Conservation (phyloP, 495 filamentous ascomycete species). For the Hypomontagnella submonticulosa region DNA sequence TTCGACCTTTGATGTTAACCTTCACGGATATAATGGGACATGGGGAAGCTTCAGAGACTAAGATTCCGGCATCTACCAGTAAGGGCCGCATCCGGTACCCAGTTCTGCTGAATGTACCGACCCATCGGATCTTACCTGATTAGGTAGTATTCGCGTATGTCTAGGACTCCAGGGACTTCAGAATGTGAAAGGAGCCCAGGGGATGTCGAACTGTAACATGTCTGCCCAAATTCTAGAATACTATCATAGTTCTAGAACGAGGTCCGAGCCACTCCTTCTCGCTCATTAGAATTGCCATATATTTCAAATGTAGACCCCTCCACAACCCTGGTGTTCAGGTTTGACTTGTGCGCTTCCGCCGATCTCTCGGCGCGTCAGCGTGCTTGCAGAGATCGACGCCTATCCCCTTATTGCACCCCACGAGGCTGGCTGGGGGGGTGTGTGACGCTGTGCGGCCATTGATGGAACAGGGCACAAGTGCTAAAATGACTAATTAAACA, state of each 20-base stretch:
- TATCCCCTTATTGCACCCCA: constrained; percentile 19
- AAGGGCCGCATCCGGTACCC: no score
- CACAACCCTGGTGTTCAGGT: background rate
- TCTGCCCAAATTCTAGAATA: no score
- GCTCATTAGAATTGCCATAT: no score
- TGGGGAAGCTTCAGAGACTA: no score
- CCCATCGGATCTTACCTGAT: no score
- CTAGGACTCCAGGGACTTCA: no score
- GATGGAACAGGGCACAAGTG: background rate
- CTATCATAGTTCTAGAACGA: constrained; percentile 1
- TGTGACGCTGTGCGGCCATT: background rate
- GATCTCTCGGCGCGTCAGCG: constrained; percentile 31
- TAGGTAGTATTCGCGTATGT: no score
- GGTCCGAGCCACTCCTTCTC: background rate
- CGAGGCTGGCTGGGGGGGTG: constrained; percentile 5
- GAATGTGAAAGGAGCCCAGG: background rate
- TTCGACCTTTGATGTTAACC: no score
- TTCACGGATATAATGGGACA: no score
- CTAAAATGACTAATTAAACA: constrained; percentile 8
- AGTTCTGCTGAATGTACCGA: no score
- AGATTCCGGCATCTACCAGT: no score
- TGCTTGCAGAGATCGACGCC: constrained; percentile 36
- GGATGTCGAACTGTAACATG: background rate
- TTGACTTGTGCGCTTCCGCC: constrained; percentile 7
- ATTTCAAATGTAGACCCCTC: background rate